These are phyloP conservation scores for Magnusiomyces fungicola DNA, from an alignment of 1,139 yeast genomes.

Conservation along the genomic window DNA sequence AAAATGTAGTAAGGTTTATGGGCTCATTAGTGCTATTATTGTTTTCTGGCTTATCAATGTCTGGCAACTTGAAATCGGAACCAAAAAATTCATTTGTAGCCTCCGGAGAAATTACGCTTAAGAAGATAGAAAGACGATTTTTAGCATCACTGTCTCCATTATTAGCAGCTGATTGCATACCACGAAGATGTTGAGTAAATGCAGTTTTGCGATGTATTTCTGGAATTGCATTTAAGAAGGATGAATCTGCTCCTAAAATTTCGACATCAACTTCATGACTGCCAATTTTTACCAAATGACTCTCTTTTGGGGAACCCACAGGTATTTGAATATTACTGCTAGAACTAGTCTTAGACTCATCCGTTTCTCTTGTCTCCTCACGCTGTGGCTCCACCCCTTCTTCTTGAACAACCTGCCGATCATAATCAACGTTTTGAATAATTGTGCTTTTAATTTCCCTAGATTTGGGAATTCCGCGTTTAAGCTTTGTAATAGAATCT, in stretches of 20 bases:
- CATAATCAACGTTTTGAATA: slow-evolving; percentile 35
- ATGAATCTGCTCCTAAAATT: slow-evolving; percentile 89
- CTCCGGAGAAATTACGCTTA: slow-evolving; percentile 71
- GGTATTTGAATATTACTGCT: not conserved
- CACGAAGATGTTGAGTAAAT: slow-evolving; percentile 76
- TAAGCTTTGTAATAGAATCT: not conserved
- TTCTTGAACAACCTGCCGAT: slow-evolving; percentile 25
- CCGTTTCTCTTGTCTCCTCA: slow-evolving; percentile 25
- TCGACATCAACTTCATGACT: slow-evolving; percentile 78
- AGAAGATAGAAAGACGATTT: slow-evolving; percentile 74
- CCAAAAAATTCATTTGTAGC: slow-evolving; percentile 67
- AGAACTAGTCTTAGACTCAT: slow-evolving; percentile 6
- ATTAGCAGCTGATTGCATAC: slow-evolving; percentile 33
- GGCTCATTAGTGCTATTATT: slow-evolving; percentile 26
- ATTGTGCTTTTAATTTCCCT: slow-evolving; percentile 21
- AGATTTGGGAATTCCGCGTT: slow-evolving; percentile 19
- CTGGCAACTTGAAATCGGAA: slow-evolving; percentile 44
- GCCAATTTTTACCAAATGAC: slow-evolving; percentile 58
- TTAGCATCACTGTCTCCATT: slow-evolving; percentile 41
- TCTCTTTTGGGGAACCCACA: too few species aligned
- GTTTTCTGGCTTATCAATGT: slow-evolving; percentile 26
- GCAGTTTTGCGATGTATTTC: slow-evolving; percentile 93
- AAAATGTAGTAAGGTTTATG: slow-evolving; percentile 27
- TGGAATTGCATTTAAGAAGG: slow-evolving; percentile 82
- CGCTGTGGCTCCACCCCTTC: slow-evolving; percentile 22